phyloP scores from a whole-genome alignment of 495 filamentous ascomycete species.

The Hypomontagnella monticulosa region DNA sequence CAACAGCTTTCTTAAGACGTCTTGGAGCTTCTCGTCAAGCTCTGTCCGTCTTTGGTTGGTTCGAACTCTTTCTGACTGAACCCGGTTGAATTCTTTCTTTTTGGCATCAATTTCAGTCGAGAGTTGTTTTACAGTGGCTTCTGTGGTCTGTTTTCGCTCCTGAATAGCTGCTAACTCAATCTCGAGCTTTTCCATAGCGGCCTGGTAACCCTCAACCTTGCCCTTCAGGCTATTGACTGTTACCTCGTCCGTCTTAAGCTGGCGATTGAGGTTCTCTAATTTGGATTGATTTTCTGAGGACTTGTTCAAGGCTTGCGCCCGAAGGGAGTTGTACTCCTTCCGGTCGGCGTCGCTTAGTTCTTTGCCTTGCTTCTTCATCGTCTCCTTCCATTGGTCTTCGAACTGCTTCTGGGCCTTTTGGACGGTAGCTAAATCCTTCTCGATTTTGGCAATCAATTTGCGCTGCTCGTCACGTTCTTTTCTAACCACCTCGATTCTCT shows the following conservation, averaged over 20 bases:
- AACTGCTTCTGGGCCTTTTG: slow-evolving; percentile 91
- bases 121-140: slow-evolving; percentile 69
- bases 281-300: slow-evolving; percentile 83
- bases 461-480: slow-evolving; percentile 80
- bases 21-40: slow-evolving; percentile 88
- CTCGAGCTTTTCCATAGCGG: slow-evolving; percentile 75
- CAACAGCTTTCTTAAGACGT: slow-evolving; percentile 77
- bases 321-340: slow-evolving; percentile 88
- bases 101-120: slow-evolving; percentile 83
- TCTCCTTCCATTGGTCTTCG: slow-evolving; percentile 85
- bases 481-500: slow-evolving; percentile 72
- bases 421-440: slow-evolving; percentile 82
- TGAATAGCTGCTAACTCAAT: slow-evolving; percentile 74
- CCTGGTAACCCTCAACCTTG: slow-evolving; percentile 82
- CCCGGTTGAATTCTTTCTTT: slow-evolving; percentile 86
- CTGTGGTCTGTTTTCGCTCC: slow-evolving; percentile 69
- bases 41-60: slow-evolving; percentile 83
- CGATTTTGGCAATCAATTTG: slow-evolving; percentile 70
- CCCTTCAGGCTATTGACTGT: slow-evolving; percentile 85
- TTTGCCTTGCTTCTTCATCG: slow-evolving; percentile 82
- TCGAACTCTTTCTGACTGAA: slow-evolving; percentile 85
- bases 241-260: slow-evolving; percentile 88
- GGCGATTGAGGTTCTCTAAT: slow-evolving; percentile 82
- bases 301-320: slow-evolving; percentile 85
- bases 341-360: slow-evolving; percentile 86